Evolutionary conservation across 768 basidiomycete genomes (phyloP), one percentile per base, ranked within the genome.

Genomic region (Mycena albidolilacea): DNA sequence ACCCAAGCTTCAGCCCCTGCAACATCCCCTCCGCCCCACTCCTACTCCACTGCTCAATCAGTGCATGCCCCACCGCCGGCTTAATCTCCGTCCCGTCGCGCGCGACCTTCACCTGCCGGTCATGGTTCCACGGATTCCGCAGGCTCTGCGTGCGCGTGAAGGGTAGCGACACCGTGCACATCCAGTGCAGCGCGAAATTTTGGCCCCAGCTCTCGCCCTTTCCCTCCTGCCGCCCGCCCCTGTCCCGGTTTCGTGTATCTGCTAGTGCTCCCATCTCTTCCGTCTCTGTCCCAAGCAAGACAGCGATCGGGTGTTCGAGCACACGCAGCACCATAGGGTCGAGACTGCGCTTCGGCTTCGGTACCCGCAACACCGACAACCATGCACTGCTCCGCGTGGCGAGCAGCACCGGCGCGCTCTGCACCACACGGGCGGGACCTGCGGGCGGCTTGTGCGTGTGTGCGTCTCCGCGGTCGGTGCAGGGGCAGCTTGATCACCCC

Each of bases 71-170:
- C 30, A 30, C 30, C 30, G 30, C 30, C 30, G 30, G 30, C 30
- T 30, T 3, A 4, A 30, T 30, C 30, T 30, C 30, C 30, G 30
- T 30, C 30, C 30, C 30, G 3, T 30, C 30, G 30, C 30, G 30
- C 30, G 30, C 30, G 30, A 95, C 90, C 84, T 94, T 93, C 55
- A 94, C 87, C 77, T 94, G 91, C 58, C 90, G 85, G 71, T 93
- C 94, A 74, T 95, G 90, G 77, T 98, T 98, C 96, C 97, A 98
- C 2, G 93, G 92, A 79, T 98, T 99, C 54, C 95, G 90, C 64
- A 98, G 81, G 79, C 96, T 93, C 30, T 91, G 88, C 39, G 93
- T 93, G 57, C 89, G 89, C 73, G 86, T 83, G 82, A 98, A 98
- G 0, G 95, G 90, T 3, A 98, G 80, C 3, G 87, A 85, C 15